Conservation (phyloP, 2,329 filamentous ascomycete genomes). For the Pseudohalonectria lignicola region DNA sequence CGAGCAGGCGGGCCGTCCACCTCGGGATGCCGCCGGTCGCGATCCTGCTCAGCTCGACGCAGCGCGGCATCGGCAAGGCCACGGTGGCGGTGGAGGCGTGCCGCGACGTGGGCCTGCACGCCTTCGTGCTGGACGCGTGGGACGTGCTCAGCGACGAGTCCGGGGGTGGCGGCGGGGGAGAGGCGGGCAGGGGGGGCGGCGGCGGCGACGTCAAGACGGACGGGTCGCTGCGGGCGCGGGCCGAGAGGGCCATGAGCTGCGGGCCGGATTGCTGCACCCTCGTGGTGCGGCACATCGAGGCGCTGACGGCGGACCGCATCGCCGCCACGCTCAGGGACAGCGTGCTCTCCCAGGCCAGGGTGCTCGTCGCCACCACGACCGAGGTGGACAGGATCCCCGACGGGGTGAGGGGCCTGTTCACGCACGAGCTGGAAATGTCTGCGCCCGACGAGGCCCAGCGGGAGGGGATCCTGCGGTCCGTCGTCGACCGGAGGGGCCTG, state of each 20-base stretch:
- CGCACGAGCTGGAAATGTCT: slow-evolving; percentile 86
- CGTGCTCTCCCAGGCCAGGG: slow-evolving; percentile 65
- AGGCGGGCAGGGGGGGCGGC: slow-evolving; percentile 79
- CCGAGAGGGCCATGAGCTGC: slow-evolving; percentile 81
- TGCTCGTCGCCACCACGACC: slow-evolving; percentile 87
- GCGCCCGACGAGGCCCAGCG: slow-evolving; percentile 89
- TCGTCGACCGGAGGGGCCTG: slow-evolving; percentile 66
- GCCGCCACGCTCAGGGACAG: slow-evolving; percentile 67
- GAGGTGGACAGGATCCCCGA: slow-evolving; percentile 93
- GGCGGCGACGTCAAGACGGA: slow-evolving; percentile 91
- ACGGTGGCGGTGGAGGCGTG: slow-evolving; percentile 67
- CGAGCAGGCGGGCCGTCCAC: slow-evolving; percentile 76
- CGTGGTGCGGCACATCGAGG: slow-evolving; percentile 83
- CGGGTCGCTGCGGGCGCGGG: slow-evolving; percentile 75
- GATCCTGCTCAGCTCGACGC: slow-evolving; percentile 80
- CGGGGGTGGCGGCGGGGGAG: slow-evolving; percentile 78
- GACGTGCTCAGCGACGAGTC: slow-evolving; percentile 90
- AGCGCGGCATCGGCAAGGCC: slow-evolving; percentile 89
- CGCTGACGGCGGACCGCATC: slow-evolving; percentile 84
- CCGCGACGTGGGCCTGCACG: slow-evolving; percentile 81
- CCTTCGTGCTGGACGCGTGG: slow-evolving; percentile 80
- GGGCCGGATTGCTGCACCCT: slow-evolving; percentile 74
- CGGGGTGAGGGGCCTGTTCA: slow-evolving; percentile 81
- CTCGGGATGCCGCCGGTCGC: slow-evolving; percentile 80
- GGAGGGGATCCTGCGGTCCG: slow-evolving; percentile 73